phyloP scores from a whole-genome alignment of 2,329 filamentous ascomycete species.

The Colletotrichum gloeosporioides region DNA sequence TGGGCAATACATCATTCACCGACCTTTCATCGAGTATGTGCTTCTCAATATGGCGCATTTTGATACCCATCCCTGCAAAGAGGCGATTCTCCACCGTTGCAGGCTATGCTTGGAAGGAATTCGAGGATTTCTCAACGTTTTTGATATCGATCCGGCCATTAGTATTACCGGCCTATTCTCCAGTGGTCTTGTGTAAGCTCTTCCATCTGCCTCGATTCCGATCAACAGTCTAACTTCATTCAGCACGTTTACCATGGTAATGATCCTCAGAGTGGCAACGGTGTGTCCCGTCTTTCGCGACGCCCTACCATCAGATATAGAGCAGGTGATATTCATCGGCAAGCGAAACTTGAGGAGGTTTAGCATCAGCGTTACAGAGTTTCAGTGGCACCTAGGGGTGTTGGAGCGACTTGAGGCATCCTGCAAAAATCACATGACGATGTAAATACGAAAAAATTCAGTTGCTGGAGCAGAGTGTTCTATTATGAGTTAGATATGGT shows the following conservation, averaged over 20 bases:
- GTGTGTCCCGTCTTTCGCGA: conserved; percentile 15
- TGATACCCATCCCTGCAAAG: conserved; percentile 26
- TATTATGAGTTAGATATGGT: background rate
- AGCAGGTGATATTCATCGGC: conserved; percentile 23
- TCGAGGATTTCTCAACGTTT: conserved; percentile 31
- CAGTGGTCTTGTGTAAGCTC: conserved; percentile 33
- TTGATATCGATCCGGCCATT: conserved; percentile 29
- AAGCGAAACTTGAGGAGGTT: conserved; percentile 26
- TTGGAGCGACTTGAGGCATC: conserved; percentile 23
- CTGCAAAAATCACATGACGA: background rate
- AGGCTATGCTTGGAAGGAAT: conserved; percentile 29
- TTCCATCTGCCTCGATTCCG: fast-evolving
- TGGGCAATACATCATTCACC: conserved; percentile 34
- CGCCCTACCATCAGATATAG: conserved; percentile 23
- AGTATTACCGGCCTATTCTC: conserved; percentile 31
- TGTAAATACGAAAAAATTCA: background rate
- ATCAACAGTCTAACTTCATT: background rate
- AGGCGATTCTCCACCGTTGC: conserved; percentile 26
- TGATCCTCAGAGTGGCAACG: conserved; percentile 27
- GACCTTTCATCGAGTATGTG: conserved; percentile 33
- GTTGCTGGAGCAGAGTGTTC: background rate
- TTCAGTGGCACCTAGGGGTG: conserved; percentile 26
- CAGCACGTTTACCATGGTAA: conserved; percentile 31
- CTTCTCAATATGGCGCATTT: conserved; percentile 29
- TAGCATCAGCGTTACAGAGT: conserved; percentile 25